Percentiles rank a stretch among this genome's conserved stretches.
Evolutionary conservation across 805 yeast species (phyloP).

Genomic region (Yarrowia phangngaensis): DNA sequence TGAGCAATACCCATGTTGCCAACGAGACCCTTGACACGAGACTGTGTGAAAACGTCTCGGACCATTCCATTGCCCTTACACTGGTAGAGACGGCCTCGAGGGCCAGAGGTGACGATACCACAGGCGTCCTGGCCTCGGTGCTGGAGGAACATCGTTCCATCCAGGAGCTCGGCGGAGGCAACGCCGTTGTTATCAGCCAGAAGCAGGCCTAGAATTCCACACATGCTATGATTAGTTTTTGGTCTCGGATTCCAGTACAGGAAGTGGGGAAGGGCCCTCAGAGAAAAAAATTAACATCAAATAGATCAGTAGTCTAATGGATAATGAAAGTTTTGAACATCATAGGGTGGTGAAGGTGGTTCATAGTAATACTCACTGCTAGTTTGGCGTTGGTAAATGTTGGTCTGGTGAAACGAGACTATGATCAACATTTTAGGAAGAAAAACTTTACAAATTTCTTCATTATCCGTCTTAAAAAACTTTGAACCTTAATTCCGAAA

Average conservation of each 20-base stretch:
- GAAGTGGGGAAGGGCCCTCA: slow-evolving; percentile 8
- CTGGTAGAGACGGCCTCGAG: slow-evolving; percentile 89
- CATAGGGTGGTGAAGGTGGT: slow-evolving; percentile 14
- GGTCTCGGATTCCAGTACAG: background rate
- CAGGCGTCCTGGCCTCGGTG: slow-evolving; percentile 99
- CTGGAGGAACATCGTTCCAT: slow-evolving; percentile 87
- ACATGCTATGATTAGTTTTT: slow-evolving; percentile 50
- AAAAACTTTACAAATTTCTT: slow-evolving; percentile 23
- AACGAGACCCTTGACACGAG: slow-evolving; percentile 68
- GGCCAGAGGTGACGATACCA: slow-evolving; percentile 95
- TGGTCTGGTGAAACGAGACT: slow-evolving; percentile 22
- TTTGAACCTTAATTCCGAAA: slow-evolving; percentile 20
- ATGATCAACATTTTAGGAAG: slow-evolving; percentile 26
- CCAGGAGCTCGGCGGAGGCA: slow-evolving; percentile 87
- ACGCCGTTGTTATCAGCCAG: slow-evolving; percentile 66
- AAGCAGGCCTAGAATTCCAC: slow-evolving; percentile 90
- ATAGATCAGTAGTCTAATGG: slow-evolving; percentile 27
- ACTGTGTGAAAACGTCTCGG: slow-evolving; percentile 88
- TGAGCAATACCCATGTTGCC: slow-evolving; percentile 97
- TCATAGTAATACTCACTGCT: slow-evolving; percentile 21
- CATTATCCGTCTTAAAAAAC: slow-evolving; percentile 24
- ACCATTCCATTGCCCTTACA: slow-evolving; percentile 99
- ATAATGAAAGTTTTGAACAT: slow-evolving; percentile 24
- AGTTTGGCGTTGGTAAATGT: slow-evolving; percentile 16
- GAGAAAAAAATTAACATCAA: slow-evolving; percentile 21